Conservation (phyloP, 345 rosid genomes). For the Eutrema yunnanense region DNA sequence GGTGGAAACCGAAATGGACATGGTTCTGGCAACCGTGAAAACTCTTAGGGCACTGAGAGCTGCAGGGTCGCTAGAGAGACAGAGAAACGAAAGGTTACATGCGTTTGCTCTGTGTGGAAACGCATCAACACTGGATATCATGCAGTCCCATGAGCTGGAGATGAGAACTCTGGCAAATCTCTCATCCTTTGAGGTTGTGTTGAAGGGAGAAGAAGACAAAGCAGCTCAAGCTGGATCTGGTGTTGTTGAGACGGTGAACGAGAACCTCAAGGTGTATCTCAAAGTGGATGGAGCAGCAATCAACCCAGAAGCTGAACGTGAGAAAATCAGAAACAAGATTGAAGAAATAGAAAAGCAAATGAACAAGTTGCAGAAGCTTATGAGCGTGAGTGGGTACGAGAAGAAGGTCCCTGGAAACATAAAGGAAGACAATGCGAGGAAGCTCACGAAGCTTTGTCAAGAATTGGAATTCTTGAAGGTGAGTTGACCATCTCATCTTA, state of each 20-base stretch:
- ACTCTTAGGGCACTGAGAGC: slow-evolving; percentile 57
- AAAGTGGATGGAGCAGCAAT: background rate
- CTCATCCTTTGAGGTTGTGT: slow-evolving; percentile 57
- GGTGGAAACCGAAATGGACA: slow-evolving; percentile 65
- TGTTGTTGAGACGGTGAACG: background rate
- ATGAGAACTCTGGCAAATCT: slow-evolving; percentile 58
- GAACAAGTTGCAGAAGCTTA: background rate
- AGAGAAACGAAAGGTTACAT: slow-evolving; percentile 56
- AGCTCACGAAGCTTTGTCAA: too few relatives aligned
- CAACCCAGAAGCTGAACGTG: background rate
- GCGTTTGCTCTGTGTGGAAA: slow-evolving; percentile 65
- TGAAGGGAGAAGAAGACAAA: slow-evolving; percentile 27
- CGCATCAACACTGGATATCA: slow-evolving; percentile 36
- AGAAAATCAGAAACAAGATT: background rate
- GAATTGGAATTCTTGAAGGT: too few relatives aligned
- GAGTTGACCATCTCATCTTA: too few relatives aligned
- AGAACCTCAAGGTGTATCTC: background rate
- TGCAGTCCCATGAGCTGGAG: slow-evolving; percentile 49
- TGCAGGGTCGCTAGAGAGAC: slow-evolving; percentile 45
- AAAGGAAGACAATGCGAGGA: too few relatives aligned
- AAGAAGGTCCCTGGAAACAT: too few relatives aligned
- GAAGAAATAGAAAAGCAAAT: background rate
- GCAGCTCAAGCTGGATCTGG: background rate
- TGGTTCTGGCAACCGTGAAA: slow-evolving; percentile 54
- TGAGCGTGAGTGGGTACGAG: too few relatives aligned